phyloP scores from a whole-genome alignment of 2,329 filamentous ascomycete species.

The Thyridium curvatum region DNA sequence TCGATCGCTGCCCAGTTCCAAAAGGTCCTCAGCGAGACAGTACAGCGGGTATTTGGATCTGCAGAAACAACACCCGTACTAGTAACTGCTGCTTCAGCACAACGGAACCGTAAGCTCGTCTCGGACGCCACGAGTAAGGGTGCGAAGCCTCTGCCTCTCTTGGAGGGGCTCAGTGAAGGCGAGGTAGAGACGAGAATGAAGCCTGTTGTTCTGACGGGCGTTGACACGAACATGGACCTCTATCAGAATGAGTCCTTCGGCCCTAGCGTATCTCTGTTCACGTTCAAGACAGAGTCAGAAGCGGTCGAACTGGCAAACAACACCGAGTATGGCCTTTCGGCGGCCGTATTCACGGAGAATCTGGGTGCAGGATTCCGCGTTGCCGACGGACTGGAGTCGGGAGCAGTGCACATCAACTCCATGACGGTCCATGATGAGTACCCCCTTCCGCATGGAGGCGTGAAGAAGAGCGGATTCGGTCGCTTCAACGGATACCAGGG shows the following conservation, averaged over 20 bases:
- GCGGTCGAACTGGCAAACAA: constrained; percentile 56
- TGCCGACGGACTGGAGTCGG: constrained; percentile 43
- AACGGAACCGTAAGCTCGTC: constrained; percentile 53
- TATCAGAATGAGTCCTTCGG: constrained; percentile 58
- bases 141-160: constrained; percentile 19
- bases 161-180: background rate
- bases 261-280: constrained; percentile 49
- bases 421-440: constrained; percentile 43
- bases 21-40: background rate
- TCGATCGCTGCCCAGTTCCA: constrained; percentile 4
- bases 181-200: constrained; percentile 32
- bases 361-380: constrained; percentile 38
- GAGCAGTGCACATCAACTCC: constrained; percentile 44
- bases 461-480: constrained; percentile 41
- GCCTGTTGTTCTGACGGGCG: constrained; percentile 46
- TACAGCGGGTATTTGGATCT: constrained; percentile 3
- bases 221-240: constrained; percentile 53
- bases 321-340: constrained; percentile 55
- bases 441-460: constrained; percentile 39
- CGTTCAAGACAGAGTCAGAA: constrained; percentile 48
- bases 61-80: constrained; percentile 49
- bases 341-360: constrained; percentile 53
- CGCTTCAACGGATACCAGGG: constrained; percentile 37
- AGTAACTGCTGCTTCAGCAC: constrained; percentile 55
- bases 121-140: constrained; percentile 54